Conservation (phyloP, 2,329 filamentous ascomycete species). For the Venturia carpophila region DNA sequence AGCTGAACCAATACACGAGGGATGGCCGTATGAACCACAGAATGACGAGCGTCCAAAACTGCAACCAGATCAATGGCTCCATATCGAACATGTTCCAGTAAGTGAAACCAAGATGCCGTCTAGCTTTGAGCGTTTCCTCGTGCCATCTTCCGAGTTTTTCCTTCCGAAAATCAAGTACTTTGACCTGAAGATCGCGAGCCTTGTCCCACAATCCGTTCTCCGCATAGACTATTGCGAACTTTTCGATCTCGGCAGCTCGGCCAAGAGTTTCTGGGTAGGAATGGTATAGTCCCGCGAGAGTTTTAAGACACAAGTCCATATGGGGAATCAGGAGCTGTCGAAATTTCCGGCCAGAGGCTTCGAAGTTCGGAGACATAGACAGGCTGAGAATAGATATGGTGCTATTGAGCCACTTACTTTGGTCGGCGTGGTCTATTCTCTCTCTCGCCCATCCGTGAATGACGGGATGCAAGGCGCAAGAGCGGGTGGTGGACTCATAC, state of each 20-base stretch:
- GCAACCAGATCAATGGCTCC: slow-evolving; percentile 3
- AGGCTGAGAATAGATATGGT: neutral
- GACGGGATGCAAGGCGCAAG: too few relatives aligned
- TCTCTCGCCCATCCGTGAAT: too few relatives aligned
- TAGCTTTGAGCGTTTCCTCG: slow-evolving; percentile 14
- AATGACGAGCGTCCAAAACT: slow-evolving; percentile 14
- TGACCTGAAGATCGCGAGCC: slow-evolving; percentile 22
- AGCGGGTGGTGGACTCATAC: too few relatives aligned
- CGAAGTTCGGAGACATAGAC: neutral
- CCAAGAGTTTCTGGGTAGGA: slow-evolving; percentile 20
- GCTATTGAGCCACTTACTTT: neutral
- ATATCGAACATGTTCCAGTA: slow-evolving; percentile 17
- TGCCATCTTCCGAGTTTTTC: neutral
- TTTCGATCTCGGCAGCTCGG: slow-evolving; percentile 22
- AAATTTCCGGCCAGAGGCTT: slow-evolving; percentile 9
- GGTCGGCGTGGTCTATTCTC: too few relatives aligned
- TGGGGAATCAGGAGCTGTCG: slow-evolving; percentile 10
- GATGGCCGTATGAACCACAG: slow-evolving; percentile 11
- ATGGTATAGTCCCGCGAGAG: neutral
- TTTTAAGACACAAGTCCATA: neutral
- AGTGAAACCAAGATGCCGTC: slow-evolving; percentile 3
- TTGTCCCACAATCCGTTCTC: slow-evolving; percentile 26
- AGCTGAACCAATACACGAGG: neutral
- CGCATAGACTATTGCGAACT: slow-evolving; percentile 25
- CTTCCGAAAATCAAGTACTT: neutral